Percentiles rank a stretch among this genome's conserved stretches.
These are phyloP conservation scores for Saxophila tyrrhenica DNA, from an alignment of 495 filamentous ascomycete genomes.

Conservation along the genomic window DNA sequence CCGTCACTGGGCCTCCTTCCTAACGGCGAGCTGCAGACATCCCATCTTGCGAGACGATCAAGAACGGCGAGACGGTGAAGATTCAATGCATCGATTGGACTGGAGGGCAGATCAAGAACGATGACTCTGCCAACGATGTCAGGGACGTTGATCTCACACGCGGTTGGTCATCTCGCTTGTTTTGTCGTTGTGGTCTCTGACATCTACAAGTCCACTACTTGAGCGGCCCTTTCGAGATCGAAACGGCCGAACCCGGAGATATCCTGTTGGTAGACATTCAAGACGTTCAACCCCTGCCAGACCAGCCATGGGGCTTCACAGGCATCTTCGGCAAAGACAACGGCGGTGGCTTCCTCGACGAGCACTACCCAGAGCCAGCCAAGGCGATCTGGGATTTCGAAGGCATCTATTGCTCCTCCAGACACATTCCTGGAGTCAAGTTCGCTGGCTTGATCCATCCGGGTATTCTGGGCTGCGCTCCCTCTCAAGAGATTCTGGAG, in stretches of 20 bases:
- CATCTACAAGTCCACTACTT: conserved; percentile 61
- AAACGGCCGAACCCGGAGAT: conserved; percentile 77
- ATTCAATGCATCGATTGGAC: conserved; percentile 80
- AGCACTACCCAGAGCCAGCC: conserved; percentile 77
- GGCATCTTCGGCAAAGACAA: conserved; percentile 76
- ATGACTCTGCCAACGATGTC: conserved; percentile 82
- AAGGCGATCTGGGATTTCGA: conserved; percentile 98
- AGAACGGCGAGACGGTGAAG: conserved; percentile 80
- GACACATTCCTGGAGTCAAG: conserved; percentile 81
- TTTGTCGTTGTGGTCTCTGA: not conserved
- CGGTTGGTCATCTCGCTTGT: not conserved
- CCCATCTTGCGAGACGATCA: conserved; percentile 62
- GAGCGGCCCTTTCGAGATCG: conserved; percentile 82
- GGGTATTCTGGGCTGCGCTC: conserved; percentile 85
- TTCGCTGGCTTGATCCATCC: conserved; percentile 92
- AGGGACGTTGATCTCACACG: conserved; percentile 69
- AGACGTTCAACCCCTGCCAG: conserved; percentile 83
- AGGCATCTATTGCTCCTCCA: conserved; percentile 81
- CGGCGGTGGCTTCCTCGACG: conserved; percentile 86
- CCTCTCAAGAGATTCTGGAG: conserved; percentile 54
- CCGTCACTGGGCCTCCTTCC: not conserved
- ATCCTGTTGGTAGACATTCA: conserved; percentile 86
- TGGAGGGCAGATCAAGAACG: conserved; percentile 72
- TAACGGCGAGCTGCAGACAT: conserved; percentile 34
- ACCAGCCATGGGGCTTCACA: conserved; percentile 85